A percentile compares a stretch with the other conserved stretches of the same genome.
Evolutionary conservation across 228 moss, liverwort and hornwort genomes (phyloP).

Genomic region (Sphagnum magellanicum): DNA sequence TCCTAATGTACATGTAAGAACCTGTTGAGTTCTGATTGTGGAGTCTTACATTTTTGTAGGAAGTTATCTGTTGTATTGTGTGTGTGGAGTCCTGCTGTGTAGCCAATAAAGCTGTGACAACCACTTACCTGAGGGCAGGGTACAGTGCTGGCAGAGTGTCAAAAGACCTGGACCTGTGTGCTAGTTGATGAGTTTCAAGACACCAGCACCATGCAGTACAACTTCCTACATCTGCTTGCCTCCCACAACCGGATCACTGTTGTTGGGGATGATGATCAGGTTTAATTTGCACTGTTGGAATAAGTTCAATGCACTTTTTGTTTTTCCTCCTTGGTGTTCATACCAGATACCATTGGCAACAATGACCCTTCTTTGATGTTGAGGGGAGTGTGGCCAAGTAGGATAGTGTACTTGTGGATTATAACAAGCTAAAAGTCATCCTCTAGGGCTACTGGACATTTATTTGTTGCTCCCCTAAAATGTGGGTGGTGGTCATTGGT

Average conservation of each 20-base stretch:
- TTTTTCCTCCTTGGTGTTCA: neutral
- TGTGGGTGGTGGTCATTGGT: no score
- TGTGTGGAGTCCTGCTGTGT: no score
- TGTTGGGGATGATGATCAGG: slow-evolving; percentile 99
- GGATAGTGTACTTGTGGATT: neutral
- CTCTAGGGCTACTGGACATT: neutral
- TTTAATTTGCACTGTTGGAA: slow-evolving; percentile 3
- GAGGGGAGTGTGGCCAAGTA: no score
- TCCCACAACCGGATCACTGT: slow-evolving; percentile 90
- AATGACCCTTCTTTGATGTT: neutral
- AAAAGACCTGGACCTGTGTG: slow-evolving; percentile 71
- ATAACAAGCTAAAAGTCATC: neutral
- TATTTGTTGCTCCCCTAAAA: no score
- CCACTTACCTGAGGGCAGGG: neutral
- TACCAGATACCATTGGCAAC: neutral
- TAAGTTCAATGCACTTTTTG: neutral
- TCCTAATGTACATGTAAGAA: no score
- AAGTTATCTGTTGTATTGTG: no score
- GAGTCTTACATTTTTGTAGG: no score
- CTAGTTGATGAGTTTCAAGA: slow-evolving; percentile 99
- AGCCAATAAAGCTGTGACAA: no score
- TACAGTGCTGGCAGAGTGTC: slow-evolving; percentile 72
- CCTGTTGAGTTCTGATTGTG: no score
- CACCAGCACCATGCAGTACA: slow-evolving; percentile 89
- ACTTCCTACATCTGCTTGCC: slow-evolving; percentile 70